Evolutionary conservation across 192 early-diverging fungal genomes (phyloP).

Genomic region (Mortierella antarctica): DNA sequence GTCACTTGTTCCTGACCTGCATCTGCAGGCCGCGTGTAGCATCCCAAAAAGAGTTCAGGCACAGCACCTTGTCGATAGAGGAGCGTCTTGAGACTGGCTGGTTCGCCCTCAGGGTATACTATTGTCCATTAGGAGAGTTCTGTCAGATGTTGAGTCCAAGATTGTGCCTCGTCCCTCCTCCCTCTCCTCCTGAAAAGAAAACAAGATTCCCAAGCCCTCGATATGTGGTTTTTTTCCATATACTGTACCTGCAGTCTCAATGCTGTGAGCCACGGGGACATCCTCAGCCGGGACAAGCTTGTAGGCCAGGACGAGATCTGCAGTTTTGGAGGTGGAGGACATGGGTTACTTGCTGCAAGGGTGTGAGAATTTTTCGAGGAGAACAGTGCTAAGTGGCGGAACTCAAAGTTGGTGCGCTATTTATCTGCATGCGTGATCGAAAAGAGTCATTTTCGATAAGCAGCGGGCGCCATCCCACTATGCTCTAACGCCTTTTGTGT

Average conservation of each 20-base stretch:
- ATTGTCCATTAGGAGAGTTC: not conserved
- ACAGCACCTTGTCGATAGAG: conserved; percentile 49
- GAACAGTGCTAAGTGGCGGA: no score
- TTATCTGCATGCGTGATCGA: no score
- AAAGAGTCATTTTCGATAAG: no score
- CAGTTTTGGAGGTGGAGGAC: not conserved
- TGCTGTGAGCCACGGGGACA: conserved; percentile 8
- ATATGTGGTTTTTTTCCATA: not conserved
- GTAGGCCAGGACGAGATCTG: not conserved
- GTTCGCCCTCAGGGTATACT: conserved; percentile 60
- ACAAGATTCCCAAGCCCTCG: not conserved
- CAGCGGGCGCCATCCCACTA: no score
- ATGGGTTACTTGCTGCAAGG: not conserved
- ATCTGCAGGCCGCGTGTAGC: conserved; percentile 12
- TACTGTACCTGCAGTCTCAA: conserved; percentile 16
- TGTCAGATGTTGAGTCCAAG: not conserved
- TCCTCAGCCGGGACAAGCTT: conserved; percentile 7
- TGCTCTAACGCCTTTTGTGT: no score
- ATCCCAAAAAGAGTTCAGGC: conserved; percentile 54
- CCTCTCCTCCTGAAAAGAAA: not conserved
- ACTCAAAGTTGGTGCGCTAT: no score
- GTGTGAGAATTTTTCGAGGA: no score
- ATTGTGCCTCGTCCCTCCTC: not conserved
- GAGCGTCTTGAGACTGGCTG: conserved; percentile 56
- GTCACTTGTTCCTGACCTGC: conserved; percentile 8